A percentile compares a stretch with the other conserved stretches of the same genome.
phyloP scores from a whole-genome alignment of 2,329 filamentous ascomycete species.

The Sporothrix sp. region DNA sequence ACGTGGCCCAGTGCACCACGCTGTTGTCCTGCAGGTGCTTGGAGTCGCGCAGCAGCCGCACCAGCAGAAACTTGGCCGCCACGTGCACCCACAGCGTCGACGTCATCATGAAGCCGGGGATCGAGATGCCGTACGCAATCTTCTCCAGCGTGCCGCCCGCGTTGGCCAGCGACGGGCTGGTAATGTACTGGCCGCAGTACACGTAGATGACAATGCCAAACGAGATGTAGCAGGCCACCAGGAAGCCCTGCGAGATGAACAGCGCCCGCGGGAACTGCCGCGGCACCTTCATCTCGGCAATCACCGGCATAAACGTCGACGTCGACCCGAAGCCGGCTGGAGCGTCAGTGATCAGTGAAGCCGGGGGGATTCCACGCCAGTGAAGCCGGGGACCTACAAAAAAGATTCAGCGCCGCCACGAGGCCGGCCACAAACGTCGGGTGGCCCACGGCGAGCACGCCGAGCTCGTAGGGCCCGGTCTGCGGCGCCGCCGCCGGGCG shows the following conservation, averaged over 20 bases:
- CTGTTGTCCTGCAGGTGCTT: slow-evolving; percentile 25
- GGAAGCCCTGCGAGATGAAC: slow-evolving; percentile 31
- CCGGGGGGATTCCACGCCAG: slow-evolving; percentile 30
- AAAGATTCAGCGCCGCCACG: slow-evolving; percentile 21
- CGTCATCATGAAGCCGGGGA: slow-evolving; percentile 20
- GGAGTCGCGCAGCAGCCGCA: slow-evolving; percentile 24
- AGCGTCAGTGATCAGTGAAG: slow-evolving; percentile 18
- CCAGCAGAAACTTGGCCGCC: slow-evolving; percentile 18
- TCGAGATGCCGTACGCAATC: slow-evolving; percentile 45
- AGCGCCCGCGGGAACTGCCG: slow-evolving; percentile 51
- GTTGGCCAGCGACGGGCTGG: slow-evolving; percentile 50
- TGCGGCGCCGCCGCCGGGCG: slow-evolving; percentile 42
- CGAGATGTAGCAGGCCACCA: slow-evolving; percentile 10
- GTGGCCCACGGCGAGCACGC: slow-evolving; percentile 40
- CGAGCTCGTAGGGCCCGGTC: slow-evolving; percentile 32
- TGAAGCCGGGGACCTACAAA: slow-evolving; percentile 36
- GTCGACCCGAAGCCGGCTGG: slow-evolving; percentile 53
- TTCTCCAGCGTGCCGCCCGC: slow-evolving; percentile 52
- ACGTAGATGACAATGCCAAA: slow-evolving; percentile 43
- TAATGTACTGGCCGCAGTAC: slow-evolving; percentile 51
- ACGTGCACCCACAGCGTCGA: slow-evolving; percentile 17
- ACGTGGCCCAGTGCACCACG: slow-evolving; percentile 24
- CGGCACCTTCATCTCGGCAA: slow-evolving; percentile 54
- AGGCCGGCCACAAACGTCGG: slow-evolving; percentile 30
- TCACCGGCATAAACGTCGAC: slow-evolving; percentile 53